Base-by-base conservation (phyloP, 768 basidiomycete genomes). In the Leccinum subgranulosum region DNA sequence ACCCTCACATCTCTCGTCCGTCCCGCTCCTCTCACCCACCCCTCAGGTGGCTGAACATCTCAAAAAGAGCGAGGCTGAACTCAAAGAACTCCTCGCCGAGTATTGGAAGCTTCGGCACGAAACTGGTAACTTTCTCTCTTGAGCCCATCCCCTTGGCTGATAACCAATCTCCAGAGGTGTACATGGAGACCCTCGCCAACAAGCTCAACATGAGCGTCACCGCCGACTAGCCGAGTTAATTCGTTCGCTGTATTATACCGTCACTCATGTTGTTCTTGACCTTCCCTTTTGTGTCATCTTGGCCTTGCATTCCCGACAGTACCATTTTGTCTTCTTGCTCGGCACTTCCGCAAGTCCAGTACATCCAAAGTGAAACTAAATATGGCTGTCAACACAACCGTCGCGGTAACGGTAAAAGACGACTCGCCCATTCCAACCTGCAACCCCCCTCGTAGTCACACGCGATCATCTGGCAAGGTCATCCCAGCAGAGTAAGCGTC, bases 181-280 rank as follows among this genome's bases (percentile, higher is more conserved):
- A 90, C 65, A 92, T 92, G 90, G 90, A 91, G 70, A 91, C 87
- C 0, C 75, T 92, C 27, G 88, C 90, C 4, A 89, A 89, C 71
- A 89, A 90, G 64, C 77, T 93, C 46, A 89, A 87, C 53, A 79
- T 90, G 80, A 75, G 69, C 52, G 78, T 78, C 39, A 57, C 63
- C 31, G 66, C 70, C 3, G 69, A 67, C 19, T 69, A 66, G 52
- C 14, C 25, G 6, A 27, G 54, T 41, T 58, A 57, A 69, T 36
- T 67, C 59, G 64, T 66, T 53, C 34, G 21, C 41, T 55, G 39
- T 58, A 67, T 62, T 50, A 66, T 61, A 60, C 51, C 53, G 46
- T 28, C 17, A 8, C 9, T 33, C 33, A 33, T 14, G 14, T 33
- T 33, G 21, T 45, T 69, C 58, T 70, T 48, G 72, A 64, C 60